Evolutionary conservation across 106 monocot species (phyloP), one percentile per base, ranked within the genome.

Genomic region (Chionographis japonica): DNA sequence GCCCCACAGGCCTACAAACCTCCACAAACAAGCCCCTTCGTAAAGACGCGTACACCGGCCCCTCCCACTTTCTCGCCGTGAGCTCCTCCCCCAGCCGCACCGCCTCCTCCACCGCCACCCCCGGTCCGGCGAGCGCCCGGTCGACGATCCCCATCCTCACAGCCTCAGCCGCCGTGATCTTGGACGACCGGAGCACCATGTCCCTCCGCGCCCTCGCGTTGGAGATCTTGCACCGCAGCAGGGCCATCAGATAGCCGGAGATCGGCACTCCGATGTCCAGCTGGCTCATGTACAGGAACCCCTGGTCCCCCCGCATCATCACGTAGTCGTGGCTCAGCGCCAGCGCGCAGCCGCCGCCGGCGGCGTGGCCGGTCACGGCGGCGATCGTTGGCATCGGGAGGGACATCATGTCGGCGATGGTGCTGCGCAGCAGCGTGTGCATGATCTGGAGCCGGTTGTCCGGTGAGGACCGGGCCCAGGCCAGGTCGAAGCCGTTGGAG

Each of bases 211-310:
- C 17, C 67, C 73, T 61, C 40, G 70, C 49, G 61, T 85, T 79
- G 5, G 62, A 19, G 36, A 94, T 74, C 83, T 85, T 88, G 9
- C 73, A 46, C 40, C 79, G 61, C 72, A 91, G 54, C 51, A 88
- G 37, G 27, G 73, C 60, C 54, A 64, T 39, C 41, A 91, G 72
- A 54, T 79, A 91, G 13, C 73, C 66, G 19, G 78, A 70, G 43
- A 95, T 66, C 7, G 83, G 80, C 3, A 85, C 4, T 14, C 83
- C 83, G 12, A 78, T 52, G 41, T 91, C 85, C 19, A 86, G 49
- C 83, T 95, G 91, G 75, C 88, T 85, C 91, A 95, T 81, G 91
- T 88, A 95, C 56, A 95, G 57, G 69, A 95, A 83, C 11, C 88
- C 94, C 16, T 81, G 75, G 51, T 91, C 88, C 12, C 43, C 68